A percentile compares a stretch with the other conserved stretches of the same genome.
Evolutionary conservation across 371 early-diverging fungal genomes (phyloP).

Genomic region (Circinella umbellata): DNA sequence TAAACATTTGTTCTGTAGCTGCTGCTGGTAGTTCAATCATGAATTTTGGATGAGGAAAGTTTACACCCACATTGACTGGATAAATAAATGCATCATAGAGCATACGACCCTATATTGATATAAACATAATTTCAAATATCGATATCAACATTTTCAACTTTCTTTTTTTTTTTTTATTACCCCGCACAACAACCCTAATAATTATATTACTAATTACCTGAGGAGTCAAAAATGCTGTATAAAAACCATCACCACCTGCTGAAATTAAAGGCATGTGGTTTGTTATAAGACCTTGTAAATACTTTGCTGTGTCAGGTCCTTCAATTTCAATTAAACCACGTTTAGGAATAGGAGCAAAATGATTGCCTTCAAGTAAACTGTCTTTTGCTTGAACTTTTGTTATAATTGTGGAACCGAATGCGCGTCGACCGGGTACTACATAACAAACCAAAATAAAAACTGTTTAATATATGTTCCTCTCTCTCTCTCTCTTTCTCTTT

Average conservation of each 20-base stretch:
- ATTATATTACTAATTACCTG: slow-evolving; percentile 54
- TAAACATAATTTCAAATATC: too few species aligned
- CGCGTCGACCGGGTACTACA: slow-evolving; percentile 1
- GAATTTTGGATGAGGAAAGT: slow-evolving; percentile 71
- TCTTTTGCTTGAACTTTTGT: slow-evolving; percentile 18
- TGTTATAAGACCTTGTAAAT: slow-evolving; percentile 90
- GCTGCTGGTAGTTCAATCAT: slow-evolving; percentile 79
- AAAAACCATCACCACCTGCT: slow-evolving; percentile 74
- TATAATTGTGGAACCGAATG: neutral
- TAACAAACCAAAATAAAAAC: too few species aligned
- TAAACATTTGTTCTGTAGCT: slow-evolving; percentile 50
- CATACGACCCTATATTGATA: slow-evolving; percentile 72
- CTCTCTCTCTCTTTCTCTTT: too few species aligned
- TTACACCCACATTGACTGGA: slow-evolving; percentile 65
- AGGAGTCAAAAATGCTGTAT: slow-evolving; percentile 76
- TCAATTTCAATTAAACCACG: slow-evolving; percentile 71
- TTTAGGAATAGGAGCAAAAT: slow-evolving; percentile 54
- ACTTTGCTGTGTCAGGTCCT: slow-evolving; percentile 80
- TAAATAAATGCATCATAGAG: slow-evolving; percentile 92
- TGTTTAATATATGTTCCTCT: neutral
- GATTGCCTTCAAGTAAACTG: slow-evolving; percentile 28
- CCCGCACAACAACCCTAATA: neutral
- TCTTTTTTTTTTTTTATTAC: neutral
- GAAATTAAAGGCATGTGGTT: slow-evolving; percentile 82
- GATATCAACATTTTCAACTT: too few species aligned